Percentiles rank a stretch among this genome's conserved stretches.
These are phyloP conservation scores for Stachybotrys echinatus DNA, from an alignment of 2,329 filamentous ascomycete species.

Conservation along the genomic window DNA sequence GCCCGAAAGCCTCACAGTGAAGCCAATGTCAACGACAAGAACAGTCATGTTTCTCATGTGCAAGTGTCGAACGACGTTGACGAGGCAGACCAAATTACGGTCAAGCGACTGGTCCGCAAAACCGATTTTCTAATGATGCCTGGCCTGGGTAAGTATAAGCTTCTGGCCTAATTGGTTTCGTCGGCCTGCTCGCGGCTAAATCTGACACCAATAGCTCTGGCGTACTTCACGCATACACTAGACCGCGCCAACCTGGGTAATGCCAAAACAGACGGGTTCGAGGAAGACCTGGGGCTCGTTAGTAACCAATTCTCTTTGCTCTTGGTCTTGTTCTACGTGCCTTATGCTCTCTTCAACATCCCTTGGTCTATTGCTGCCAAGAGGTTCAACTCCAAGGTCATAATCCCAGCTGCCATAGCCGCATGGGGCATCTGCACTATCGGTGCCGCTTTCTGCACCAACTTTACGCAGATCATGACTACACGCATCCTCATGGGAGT, in stretches of 20 bases:
- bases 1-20: too few relatives aligned
- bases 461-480: constrained; percentile 36
- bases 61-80: too few relatives aligned
- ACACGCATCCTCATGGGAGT: constrained; percentile 33
- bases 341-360: constrained; percentile 19
- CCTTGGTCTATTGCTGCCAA: constrained; percentile 17
- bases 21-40: too few relatives aligned
- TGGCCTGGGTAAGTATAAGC: constrained; percentile 2
- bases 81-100: too few relatives aligned
- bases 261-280: neutral
- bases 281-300: neutral
- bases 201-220: neutral
- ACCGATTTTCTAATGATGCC: constrained; percentile 12
- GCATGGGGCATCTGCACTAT: constrained; percentile 18
- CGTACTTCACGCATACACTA: neutral
- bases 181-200: too few relatives aligned
- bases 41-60: too few relatives aligned
- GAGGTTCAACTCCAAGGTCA: constrained; percentile 16
- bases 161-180: too few relatives aligned
- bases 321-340: constrained; percentile 25
- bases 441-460: constrained; percentile 19
- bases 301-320: constrained; percentile 12
- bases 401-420: constrained; percentile 19
- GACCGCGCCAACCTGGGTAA: neutral
- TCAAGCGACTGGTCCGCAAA: too few relatives aligned